Percentiles rank a stretch among this genome's conserved stretches.
phyloP scores from a whole-genome alignment of 306 rosid species.

The Lupinus albus region DNA sequence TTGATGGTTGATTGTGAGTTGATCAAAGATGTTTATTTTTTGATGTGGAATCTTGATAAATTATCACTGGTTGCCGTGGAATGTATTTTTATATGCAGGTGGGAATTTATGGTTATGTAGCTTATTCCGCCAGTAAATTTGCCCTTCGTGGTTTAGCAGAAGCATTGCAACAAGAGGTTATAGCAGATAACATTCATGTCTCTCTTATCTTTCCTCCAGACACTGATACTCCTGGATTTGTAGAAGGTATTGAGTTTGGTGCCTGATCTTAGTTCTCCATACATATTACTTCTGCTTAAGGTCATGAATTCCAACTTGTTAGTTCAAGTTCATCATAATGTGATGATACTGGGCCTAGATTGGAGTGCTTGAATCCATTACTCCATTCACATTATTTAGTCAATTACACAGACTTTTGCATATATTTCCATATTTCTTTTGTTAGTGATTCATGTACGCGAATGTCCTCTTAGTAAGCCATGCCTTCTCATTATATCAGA shows the following conservation, averaged over 20 bases:
- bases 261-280: conserved; percentile 16
- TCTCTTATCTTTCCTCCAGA: conserved; percentile 91
- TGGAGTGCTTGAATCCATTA: conserved; percentile 18
- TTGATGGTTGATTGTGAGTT: conserved; percentile 4
- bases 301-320: conserved; percentile 4
- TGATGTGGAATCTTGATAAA: neutral
- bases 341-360: neutral
- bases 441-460: neutral
- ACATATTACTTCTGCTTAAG: conserved; percentile 7
- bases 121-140: conserved; percentile 89
- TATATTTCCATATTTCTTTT: conserved; percentile 11
- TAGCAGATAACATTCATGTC: conserved; percentile 71
- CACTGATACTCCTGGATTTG: conserved; percentile 85
- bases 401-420: conserved; percentile 13
- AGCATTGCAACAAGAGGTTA: conserved; percentile 89
- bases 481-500: neutral
- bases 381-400: conserved; percentile 10
- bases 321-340: conserved; percentile 18
- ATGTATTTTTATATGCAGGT: conserved; percentile 52
- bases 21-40: neutral
- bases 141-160: conserved; percentile 91
- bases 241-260: conserved; percentile 57
- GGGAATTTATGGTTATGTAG: conserved; percentile 88
- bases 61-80: conserved; percentile 26
- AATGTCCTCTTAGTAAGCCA: conserved; percentile 1